These are phyloP conservation scores for Aspergillus sp. DNA, from an alignment of 2,329 filamentous ascomycete species.

Conservation along the genomic window DNA sequence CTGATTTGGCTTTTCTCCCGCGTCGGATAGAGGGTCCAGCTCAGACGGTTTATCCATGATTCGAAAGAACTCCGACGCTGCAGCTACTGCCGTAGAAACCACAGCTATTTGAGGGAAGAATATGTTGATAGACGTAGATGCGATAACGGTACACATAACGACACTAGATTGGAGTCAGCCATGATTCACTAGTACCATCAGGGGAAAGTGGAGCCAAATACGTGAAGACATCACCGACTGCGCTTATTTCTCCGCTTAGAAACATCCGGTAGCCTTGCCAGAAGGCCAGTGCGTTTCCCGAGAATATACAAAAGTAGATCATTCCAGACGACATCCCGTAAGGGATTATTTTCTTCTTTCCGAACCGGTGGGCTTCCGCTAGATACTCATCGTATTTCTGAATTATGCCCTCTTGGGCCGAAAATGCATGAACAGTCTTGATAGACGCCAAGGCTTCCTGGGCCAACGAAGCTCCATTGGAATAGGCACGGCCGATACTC, in stretches of 20 bases:
- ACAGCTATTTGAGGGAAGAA: slow-evolving; percentile 44
- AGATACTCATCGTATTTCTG: slow-evolving; percentile 26
- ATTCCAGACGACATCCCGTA: slow-evolving; percentile 27
- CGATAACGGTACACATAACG: slow-evolving; percentile 36
- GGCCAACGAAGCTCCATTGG: slow-evolving; percentile 80
- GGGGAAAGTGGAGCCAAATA: slow-evolving; percentile 12
- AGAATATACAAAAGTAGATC: slow-evolving; percentile 25
- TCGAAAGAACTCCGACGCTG: slow-evolving; percentile 58
- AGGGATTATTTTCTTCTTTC: slow-evolving; percentile 25
- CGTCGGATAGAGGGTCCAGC: slow-evolving; percentile 73
- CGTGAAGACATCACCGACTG: slow-evolving; percentile 34
- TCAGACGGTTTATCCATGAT: slow-evolving; percentile 90
- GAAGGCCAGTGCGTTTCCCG: slow-evolving; percentile 55
- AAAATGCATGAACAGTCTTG: slow-evolving; percentile 30
- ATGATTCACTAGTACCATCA: background rate
- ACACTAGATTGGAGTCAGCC: slow-evolving; percentile 21
- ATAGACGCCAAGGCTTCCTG: slow-evolving; percentile 81
- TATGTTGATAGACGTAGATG: slow-evolving; percentile 37
- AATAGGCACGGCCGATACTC: slow-evolving; percentile 76
- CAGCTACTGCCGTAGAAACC: slow-evolving; percentile 46
- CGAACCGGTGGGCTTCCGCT: slow-evolving; percentile 17
- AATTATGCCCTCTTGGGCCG: slow-evolving; percentile 21
- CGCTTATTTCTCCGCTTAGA: slow-evolving; percentile 31
- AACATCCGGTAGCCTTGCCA: slow-evolving; percentile 41
- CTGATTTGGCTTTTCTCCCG: slow-evolving; percentile 72